These are phyloP conservation scores for Phlebopus sp. DNA, from an alignment of 1,284 basidiomycete species.

Conservation along the genomic window DNA sequence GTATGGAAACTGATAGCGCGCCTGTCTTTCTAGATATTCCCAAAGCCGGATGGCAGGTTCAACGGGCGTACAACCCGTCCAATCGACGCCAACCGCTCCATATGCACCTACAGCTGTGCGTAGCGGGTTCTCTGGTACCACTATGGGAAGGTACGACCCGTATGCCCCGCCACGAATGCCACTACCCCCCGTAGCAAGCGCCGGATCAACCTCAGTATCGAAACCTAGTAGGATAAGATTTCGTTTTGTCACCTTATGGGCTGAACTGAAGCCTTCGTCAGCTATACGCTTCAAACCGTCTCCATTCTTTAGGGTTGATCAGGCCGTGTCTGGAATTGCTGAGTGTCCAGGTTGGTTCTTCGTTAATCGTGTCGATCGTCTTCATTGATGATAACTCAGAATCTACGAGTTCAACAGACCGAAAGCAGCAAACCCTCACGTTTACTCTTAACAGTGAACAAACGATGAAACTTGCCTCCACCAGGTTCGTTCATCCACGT, in stretches of 20 bases:
- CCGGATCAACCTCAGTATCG: conserved; percentile 31
- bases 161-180: conserved; percentile 57
- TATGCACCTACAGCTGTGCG: conserved; percentile 21
- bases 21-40: conserved; percentile 22
- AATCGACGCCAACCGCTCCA: conserved; percentile 18
- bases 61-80: conserved; percentile 24
- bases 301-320: conserved; percentile 73
- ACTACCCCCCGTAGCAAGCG: conserved; percentile 33
- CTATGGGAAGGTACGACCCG: conserved; percentile 54
- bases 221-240: conserved; percentile 26
- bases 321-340: conserved; percentile 56
- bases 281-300: conserved; percentile 76
- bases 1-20: conserved; percentile 16
- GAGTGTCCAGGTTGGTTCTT: conserved; percentile 68
- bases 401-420: conserved; percentile 72
- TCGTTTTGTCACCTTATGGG: not conserved
- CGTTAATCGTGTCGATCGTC: conserved; percentile 2
- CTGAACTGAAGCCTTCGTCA: conserved; percentile 30
- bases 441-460: conserved; percentile 69
- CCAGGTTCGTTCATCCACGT: conserved; percentile 39
- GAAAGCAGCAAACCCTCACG: conserved; percentile 56
- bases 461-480: conserved; percentile 52
- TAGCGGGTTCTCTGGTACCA: conserved; percentile 19
- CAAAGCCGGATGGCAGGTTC: conserved; percentile 25
- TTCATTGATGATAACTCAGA: conserved; percentile 46